phyloP scores from a whole-genome alignment of 345 rosid species.

The Lepidium aucheri region DNA sequence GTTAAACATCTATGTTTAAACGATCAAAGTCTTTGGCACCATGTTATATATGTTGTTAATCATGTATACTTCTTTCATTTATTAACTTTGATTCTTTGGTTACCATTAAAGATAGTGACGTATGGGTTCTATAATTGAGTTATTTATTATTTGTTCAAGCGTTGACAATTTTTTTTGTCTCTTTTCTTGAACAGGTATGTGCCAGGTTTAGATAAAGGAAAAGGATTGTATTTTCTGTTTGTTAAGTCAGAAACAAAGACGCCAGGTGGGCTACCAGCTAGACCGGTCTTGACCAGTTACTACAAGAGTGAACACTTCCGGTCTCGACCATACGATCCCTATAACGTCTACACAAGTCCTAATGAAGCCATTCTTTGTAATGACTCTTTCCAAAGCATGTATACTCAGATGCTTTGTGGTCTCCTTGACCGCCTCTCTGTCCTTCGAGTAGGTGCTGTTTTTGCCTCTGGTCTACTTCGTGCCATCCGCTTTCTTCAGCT shows the following conservation, averaged over 20 bases:
- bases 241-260: slow-evolving; percentile 87
- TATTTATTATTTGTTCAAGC: not conserved
- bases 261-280: slow-evolving; percentile 77
- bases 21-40: too few species aligned
- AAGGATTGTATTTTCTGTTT: slow-evolving; percentile 75
- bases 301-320: slow-evolving; percentile 87
- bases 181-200: slow-evolving; percentile 46
- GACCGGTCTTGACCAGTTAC: slow-evolving; percentile 95
- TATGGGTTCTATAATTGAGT: not conserved
- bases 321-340: slow-evolving; percentile 79
- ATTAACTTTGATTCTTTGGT: not conserved
- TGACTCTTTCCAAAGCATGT: slow-evolving; percentile 96
- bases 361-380: slow-evolving; percentile 83
- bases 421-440: slow-evolving; percentile 64
- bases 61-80: not conserved
- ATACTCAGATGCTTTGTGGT: slow-evolving; percentile 87
- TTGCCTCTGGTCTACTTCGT: slow-evolving; percentile 86
- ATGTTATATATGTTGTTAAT: too few species aligned
- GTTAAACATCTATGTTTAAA: too few species aligned
- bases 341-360: slow-evolving; percentile 87
- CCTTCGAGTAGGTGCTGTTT: slow-evolving; percentile 85
- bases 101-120: not conserved
- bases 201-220: slow-evolving; percentile 85
- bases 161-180: slow-evolving; percentile 4
- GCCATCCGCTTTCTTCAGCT: slow-evolving; percentile 88